A percentile compares a stretch with the other conserved stretches of the same genome.
These are phyloP conservation scores for Cladophialophora bantiana DNA, from an alignment of 2,329 filamentous ascomycete genomes.

Conservation along the genomic window DNA sequence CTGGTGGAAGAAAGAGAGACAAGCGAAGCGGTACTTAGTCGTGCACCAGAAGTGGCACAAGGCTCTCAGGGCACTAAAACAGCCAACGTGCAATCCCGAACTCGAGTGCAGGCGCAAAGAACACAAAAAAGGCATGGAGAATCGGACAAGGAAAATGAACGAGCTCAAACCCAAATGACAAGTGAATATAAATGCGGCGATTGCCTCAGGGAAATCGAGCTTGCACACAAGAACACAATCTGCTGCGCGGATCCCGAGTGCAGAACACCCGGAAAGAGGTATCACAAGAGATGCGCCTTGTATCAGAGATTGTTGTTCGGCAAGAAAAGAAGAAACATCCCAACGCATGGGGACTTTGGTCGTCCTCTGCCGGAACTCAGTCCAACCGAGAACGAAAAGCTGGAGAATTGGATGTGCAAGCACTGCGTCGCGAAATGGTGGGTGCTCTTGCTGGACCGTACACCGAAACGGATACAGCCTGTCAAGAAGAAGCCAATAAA, in stretches of 20 bases:
- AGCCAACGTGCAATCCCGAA: background rate
- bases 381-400: background rate
- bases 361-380: background rate
- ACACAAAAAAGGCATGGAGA: background rate
- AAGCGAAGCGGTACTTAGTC: background rate
- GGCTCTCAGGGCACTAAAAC: background rate
- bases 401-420: background rate
- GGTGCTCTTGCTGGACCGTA: background rate
- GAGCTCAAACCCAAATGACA: background rate
- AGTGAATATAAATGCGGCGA: conserved; percentile 16
- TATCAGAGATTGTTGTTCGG: background rate
- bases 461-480: too few relatives aligned
- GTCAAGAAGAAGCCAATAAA: background rate
- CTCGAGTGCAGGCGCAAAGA: background rate
- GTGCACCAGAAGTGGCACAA: background rate
- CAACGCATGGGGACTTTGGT: background rate
- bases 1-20: background rate
- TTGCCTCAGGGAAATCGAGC: conserved; percentile 27
- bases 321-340: conserved; percentile 5
- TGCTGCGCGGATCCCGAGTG: conserved; percentile 32
- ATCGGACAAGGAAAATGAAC: background rate
- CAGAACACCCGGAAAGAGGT: conserved; percentile 24
- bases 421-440: background rate
- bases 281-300: conserved; percentile 33
- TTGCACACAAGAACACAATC: conserved; percentile 16